Conservation (phyloP, 1,139 yeast genomes). For the Sugiyamaella neomexicana region DNA sequence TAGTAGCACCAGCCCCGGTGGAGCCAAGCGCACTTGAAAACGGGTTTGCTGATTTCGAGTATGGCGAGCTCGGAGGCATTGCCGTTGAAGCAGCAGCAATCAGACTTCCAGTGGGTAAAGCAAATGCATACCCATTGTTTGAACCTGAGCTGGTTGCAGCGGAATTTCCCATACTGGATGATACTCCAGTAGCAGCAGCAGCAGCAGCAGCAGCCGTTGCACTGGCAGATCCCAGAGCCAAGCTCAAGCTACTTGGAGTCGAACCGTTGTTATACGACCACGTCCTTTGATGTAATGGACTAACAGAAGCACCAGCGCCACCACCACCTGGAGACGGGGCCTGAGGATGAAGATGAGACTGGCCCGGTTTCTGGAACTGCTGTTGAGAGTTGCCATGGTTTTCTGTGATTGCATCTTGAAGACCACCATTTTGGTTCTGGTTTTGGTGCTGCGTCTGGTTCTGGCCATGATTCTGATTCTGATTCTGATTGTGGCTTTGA, state of each 20-base stretch:
- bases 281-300: conserved; percentile 10
- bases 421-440: neutral
- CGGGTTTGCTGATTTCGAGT: conserved; percentile 15
- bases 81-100: conserved; percentile 15
- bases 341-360: conserved; percentile 6
- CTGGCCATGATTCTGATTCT: conserved; percentile 9
- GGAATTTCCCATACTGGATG: neutral
- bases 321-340: conserved; percentile 2
- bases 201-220: neutral
- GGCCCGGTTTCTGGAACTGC: neutral
- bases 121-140: conserved; percentile 6
- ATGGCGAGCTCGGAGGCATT: conserved; percentile 13
- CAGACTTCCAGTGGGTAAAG: conserved; percentile 11
- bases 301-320: neutral
- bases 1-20: neutral
- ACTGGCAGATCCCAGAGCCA: conserved; percentile 9
- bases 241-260: conserved; percentile 5
- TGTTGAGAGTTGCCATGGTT: neutral
- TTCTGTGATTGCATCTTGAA: neutral
- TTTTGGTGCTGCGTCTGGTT: conserved; percentile 3
- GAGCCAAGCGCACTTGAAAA: conserved; percentile 6
- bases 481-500: conserved; percentile 10
- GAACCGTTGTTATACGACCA: conserved; percentile 9
- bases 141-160: neutral
- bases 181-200: too few species aligned